Evolutionary conservation across 371 early-diverging fungal species (phyloP), one percentile per base, ranked within the genome.

Genomic region (Haplosporangium sp.): DNA sequence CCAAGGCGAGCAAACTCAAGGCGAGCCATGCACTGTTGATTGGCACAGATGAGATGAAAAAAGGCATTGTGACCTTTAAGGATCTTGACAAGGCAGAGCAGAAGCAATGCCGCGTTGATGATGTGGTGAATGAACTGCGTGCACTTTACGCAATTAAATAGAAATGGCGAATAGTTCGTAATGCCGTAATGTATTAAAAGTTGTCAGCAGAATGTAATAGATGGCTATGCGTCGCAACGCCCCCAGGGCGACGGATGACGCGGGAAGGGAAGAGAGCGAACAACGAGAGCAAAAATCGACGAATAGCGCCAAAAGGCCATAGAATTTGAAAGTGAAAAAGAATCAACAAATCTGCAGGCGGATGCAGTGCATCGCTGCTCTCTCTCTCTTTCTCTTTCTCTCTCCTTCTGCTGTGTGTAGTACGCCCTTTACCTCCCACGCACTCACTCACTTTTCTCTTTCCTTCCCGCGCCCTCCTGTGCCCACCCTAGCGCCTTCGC

Each of bases 21-120:
- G 81, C 81, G 43, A 76, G 71, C 23, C 74, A 81, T 47, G 81
- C 73, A 11, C 58, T 83, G 36, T 16, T 83, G 29, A 40, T 83
- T 38, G 83, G 83, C 23, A 59, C 70, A 21, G 59, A 66, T 40
- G 83, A 83, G 72, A 55, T 83, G 41, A 40, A 41, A 6, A 64
- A 52, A 20, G 74, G 67, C 3, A 46, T 71, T 6, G 79, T 83
- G 2, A 71, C 72, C 0, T 21, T 81, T 16, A 73, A 72, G 21
- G 62, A 79, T 43, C 51, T 81, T 40, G 81, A 77, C 53, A 71
- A 29, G 52, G 36, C 72, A 12, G 68, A 72, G 52, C 81, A 81
- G 36, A 59, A 50, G 36, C 61, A 58, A 0, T 80, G 74, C 52
- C 40, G 48, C 6, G 50, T 73, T 12, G 80, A 80, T 10, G 64